Conservation (phyloP, 306 rosid species). For the Lablab purpureus region DNA sequence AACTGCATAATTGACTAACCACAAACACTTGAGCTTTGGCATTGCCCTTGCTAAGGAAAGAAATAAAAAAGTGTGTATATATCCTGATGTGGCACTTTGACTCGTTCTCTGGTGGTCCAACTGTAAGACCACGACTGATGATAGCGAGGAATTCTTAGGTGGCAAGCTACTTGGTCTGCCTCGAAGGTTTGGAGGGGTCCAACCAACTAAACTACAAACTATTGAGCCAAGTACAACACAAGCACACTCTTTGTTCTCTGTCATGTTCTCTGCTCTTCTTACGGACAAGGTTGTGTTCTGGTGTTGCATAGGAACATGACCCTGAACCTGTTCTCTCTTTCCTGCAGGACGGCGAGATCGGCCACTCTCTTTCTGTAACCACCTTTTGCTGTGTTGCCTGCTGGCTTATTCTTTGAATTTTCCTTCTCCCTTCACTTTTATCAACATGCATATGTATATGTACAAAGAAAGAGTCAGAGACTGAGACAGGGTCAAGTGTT, state of each 20-base stretch:
- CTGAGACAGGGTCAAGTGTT: conserved; percentile 67
- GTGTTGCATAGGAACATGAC: not conserved
- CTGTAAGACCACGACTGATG: conserved; percentile 42
- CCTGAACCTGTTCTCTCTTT: not conserved
- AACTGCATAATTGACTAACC: too few species aligned
- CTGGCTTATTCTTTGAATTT: conserved; percentile 59
- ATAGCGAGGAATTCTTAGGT: conserved; percentile 32
- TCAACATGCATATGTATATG: conserved; percentile 22
- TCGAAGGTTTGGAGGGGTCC: conserved; percentile 29
- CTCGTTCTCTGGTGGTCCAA: conserved; percentile 50
- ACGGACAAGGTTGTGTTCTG: not conserved
- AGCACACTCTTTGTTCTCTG: not conserved
- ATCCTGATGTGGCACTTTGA: conserved; percentile 65
- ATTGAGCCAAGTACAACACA: not conserved
- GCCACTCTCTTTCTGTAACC: conserved; percentile 34
- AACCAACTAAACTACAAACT: conserved; percentile 34
- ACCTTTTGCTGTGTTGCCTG: conserved; percentile 37
- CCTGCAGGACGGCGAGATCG: conserved; percentile 38
- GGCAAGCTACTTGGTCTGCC: conserved; percentile 11
- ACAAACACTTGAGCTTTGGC: not conserved
- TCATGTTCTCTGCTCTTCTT: not conserved
- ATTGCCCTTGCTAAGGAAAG: not conserved
- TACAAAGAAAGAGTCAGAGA: conserved; percentile 46
- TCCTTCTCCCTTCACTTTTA: conserved; percentile 43
- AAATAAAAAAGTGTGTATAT: not conserved